Conservation (phyloP, 2,329 filamentous ascomycete genomes). For the Diaporthe sp. region DNA sequence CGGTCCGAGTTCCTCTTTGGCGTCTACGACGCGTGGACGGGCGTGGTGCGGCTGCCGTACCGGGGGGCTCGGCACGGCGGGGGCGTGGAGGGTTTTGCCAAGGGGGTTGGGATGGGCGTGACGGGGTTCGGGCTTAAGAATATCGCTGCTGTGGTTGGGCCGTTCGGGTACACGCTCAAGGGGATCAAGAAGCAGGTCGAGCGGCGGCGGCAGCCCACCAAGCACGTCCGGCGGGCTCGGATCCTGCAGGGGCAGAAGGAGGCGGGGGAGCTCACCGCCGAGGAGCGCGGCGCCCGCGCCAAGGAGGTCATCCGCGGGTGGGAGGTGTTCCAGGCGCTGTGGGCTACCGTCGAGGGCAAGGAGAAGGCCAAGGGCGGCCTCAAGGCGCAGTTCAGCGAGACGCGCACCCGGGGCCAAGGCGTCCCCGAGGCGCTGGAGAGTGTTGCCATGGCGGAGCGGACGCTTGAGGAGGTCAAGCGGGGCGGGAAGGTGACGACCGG, state of each 20-base stretch:
- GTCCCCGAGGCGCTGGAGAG: conserved; percentile 60
- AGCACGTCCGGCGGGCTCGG: conserved; percentile 65
- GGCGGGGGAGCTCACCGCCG: conserved; percentile 44
- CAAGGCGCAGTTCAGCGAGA: conserved; percentile 45
- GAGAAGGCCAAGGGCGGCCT: conserved; percentile 48
- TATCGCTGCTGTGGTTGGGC: conserved; percentile 69
- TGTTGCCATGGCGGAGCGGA: conserved; percentile 56
- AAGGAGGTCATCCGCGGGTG: conserved; percentile 53
- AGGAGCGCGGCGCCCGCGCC: conserved; percentile 43
- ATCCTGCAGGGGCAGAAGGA: conserved; percentile 68
- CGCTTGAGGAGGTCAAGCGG: conserved; percentile 56
- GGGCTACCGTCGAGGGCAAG: conserved; percentile 49
- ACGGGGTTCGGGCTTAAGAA: conserved; percentile 74
- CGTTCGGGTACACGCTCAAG: conserved; percentile 71
- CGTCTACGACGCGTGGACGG: conserved; percentile 73
- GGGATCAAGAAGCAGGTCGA: conserved; percentile 70
- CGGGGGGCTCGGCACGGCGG: conserved; percentile 67
- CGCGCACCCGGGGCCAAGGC: conserved; percentile 52
- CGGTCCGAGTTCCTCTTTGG: conserved; percentile 71
- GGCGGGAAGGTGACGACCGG: conserved; percentile 54
- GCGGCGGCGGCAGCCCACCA: conserved; percentile 62
- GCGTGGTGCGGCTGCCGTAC: conserved; percentile 68
- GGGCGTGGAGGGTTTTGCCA: conserved; percentile 51
- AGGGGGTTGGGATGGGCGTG: conserved; percentile 71
- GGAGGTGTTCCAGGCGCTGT: conserved; percentile 53